Evolutionary conservation across 768 basidiomycete species (phyloP).

Genomic region (Roridomyces roridus): DNA sequence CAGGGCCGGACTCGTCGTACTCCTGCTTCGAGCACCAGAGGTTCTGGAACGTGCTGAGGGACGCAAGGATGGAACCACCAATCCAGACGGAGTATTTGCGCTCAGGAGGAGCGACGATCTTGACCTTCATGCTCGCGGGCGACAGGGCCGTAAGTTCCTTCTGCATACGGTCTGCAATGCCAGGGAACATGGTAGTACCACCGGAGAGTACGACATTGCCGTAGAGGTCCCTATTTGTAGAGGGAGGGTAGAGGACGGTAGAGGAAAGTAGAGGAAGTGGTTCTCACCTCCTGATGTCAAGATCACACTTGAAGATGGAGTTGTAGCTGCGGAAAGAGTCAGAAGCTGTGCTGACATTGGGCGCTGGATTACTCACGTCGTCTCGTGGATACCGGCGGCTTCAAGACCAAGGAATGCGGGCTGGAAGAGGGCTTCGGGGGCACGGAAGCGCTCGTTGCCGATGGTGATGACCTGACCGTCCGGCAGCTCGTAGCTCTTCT

Average conservation of each 20-base stretch:
- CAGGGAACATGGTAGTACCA: slow-evolving; percentile 28
- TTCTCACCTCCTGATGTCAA: slow-evolving; percentile 27
- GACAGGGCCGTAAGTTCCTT: slow-evolving; percentile 72
- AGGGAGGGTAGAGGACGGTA: no score
- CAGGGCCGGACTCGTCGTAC: slow-evolving; percentile 44
- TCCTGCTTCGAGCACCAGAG: slow-evolving; percentile 27
- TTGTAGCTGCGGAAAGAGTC: slow-evolving; percentile 48
- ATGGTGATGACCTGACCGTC: slow-evolving; percentile 83
- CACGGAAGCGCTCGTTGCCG: slow-evolving; percentile 78
- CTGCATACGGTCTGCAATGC: slow-evolving; percentile 57
- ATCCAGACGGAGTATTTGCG: slow-evolving; percentile 60
- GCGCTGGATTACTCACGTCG: slow-evolving; percentile 45
- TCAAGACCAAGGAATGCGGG: slow-evolving; percentile 65
- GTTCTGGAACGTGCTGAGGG: slow-evolving; percentile 27
- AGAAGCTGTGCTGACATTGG: background rate
- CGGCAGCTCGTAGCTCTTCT: slow-evolving; percentile 33
- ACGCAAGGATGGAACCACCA: slow-evolving; percentile 23
- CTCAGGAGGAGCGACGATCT: slow-evolving; percentile 71
- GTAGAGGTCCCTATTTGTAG: slow-evolving; percentile 25
- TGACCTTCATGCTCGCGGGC: slow-evolving; percentile 69
- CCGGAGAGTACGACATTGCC: slow-evolving; percentile 27
- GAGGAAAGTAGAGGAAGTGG: no score
- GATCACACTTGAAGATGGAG: slow-evolving; percentile 61
- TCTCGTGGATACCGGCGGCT: slow-evolving; percentile 55
- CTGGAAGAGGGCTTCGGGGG: slow-evolving; percentile 78